phyloP scores from a whole-genome alignment of 768 basidiomycete genomes.

The Hericium rajendrae region DNA sequence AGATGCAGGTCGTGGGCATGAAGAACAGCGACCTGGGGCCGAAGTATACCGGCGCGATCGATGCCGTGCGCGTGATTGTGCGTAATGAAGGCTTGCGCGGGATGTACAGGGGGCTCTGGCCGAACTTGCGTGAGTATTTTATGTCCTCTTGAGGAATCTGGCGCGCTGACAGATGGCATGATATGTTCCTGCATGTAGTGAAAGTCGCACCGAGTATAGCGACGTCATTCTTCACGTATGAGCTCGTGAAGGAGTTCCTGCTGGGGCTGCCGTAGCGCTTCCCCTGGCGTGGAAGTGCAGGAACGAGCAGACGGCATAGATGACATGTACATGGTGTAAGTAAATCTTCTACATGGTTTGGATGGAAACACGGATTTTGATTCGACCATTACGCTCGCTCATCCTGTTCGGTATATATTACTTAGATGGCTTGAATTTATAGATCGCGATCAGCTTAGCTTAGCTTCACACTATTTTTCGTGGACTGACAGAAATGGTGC shows the following conservation, averaged over 20 bases:
- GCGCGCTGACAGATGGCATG: slow-evolving; percentile 1
- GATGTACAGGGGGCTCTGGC: slow-evolving; percentile 82
- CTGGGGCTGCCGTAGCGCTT: slow-evolving; percentile 21
- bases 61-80: slow-evolving; percentile 63
- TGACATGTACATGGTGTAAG: slow-evolving; percentile 3
- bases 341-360: background rate
- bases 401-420: no score
- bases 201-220: slow-evolving; percentile 90
- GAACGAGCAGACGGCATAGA: background rate
- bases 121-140: slow-evolving; percentile 64
- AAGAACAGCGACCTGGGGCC: slow-evolving; percentile 40
- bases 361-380: no score
- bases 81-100: slow-evolving; percentile 67
- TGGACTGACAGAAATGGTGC: no score
- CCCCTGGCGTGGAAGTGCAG: background rate
- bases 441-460: no score
- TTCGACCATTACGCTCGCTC: no score
- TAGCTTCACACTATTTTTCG: no score
- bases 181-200: slow-evolving; percentile 32
- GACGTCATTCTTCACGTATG: slow-evolving; percentile 79
- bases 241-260: slow-evolving; percentile 48
- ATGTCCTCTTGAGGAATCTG: background rate
- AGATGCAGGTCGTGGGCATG: slow-evolving; percentile 91
- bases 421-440: no score
- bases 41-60: slow-evolving; percentile 73